A percentile compares a stretch with the other conserved stretches of the same genome.
Evolutionary conservation across 2,329 filamentous ascomycete species (phyloP).

Genomic region (Anisogramma anomala): DNA sequence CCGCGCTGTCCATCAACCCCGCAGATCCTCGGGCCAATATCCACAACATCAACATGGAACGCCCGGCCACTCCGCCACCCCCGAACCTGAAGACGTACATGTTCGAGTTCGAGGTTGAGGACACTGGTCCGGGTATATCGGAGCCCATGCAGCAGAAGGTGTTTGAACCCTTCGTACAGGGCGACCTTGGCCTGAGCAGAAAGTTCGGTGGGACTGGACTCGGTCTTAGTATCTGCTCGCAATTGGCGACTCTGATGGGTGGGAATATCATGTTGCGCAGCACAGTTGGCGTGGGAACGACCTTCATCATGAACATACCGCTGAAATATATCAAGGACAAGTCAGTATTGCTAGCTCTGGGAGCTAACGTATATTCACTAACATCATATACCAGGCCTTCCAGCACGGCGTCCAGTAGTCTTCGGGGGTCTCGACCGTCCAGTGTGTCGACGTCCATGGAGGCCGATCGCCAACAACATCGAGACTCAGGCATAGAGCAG

Average conservation of each 20-base stretch:
- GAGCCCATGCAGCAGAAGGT: conserved; percentile 67
- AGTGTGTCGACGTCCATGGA: conserved; percentile 33
- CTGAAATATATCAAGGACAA: conserved; percentile 63
- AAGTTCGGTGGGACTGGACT: conserved; percentile 84
- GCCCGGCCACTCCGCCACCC: conserved; percentile 50
- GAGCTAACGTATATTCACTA: background rate
- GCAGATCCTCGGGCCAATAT: conserved; percentile 42
- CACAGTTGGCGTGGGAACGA: conserved; percentile 60
- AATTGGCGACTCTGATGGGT: conserved; percentile 73
- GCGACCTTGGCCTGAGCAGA: conserved; percentile 78
- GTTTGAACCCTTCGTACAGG: conserved; percentile 91
- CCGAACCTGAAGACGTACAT: conserved; percentile 51
- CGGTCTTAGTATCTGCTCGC: conserved; percentile 79
- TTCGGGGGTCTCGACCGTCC: conserved; percentile 34
- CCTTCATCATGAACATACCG: conserved; percentile 74
- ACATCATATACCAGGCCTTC: conserved; percentile 28
- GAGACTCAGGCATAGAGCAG: conserved; percentile 18
- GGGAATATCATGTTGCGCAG: conserved; percentile 64
- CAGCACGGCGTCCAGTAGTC: conserved; percentile 43
- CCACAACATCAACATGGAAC: conserved; percentile 39
- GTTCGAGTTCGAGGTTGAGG: conserved; percentile 82
- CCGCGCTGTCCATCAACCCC: conserved; percentile 51
- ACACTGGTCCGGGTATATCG: conserved; percentile 78
- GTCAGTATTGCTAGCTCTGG: conserved; percentile 26
- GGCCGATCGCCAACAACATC: conserved; percentile 22